These are phyloP conservation scores for Lanzia echinophila DNA, from an alignment of 2,329 filamentous ascomycete genomes.

Conservation along the genomic window DNA sequence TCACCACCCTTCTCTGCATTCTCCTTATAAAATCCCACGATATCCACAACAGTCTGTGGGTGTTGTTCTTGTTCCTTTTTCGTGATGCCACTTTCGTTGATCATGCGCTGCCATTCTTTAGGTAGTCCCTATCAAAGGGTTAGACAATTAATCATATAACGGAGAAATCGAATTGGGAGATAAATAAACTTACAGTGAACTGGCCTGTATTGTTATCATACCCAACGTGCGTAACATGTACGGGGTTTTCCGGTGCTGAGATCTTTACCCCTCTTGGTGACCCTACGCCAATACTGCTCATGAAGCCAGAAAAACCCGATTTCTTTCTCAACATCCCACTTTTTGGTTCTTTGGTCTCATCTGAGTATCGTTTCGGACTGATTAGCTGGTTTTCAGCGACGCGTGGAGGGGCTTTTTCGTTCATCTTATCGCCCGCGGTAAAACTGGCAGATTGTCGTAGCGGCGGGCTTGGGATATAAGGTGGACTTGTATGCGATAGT, in stretches of 20 bases:
- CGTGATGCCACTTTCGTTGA: conserved; percentile 92
- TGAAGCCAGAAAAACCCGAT: conserved; percentile 79
- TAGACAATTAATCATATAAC: not conserved
- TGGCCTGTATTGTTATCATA: conserved; percentile 95
- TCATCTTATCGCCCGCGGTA: conserved; percentile 45
- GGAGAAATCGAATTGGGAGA: not conserved
- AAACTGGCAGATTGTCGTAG: conserved; percentile 63
- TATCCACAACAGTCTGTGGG: conserved; percentile 90
- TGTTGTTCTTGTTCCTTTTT: conserved; percentile 95
- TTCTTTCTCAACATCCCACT: conserved; percentile 67
- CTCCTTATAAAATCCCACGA: conserved; percentile 96
- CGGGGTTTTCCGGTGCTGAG: conserved; percentile 94
- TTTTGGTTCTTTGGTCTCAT: conserved; percentile 63
- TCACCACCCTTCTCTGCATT: conserved; percentile 69
- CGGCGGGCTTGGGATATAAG: conserved; percentile 46
- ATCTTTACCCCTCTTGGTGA: conserved; percentile 89
- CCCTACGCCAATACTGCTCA: conserved; percentile 72
- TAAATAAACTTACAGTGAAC: conserved; percentile 64
- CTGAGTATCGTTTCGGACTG: conserved; percentile 68
- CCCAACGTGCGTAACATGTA: conserved; percentile 95
- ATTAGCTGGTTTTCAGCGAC: conserved; percentile 40
- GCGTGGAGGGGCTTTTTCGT: conserved; percentile 38
- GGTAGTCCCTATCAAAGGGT: conserved; percentile 64
- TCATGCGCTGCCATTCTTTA: conserved; percentile 94
- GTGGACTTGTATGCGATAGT: conserved; percentile 45